phyloP scores from a whole-genome alignment of 139 green algal genomes.

The Tetratostichococcus sp. region DNA sequence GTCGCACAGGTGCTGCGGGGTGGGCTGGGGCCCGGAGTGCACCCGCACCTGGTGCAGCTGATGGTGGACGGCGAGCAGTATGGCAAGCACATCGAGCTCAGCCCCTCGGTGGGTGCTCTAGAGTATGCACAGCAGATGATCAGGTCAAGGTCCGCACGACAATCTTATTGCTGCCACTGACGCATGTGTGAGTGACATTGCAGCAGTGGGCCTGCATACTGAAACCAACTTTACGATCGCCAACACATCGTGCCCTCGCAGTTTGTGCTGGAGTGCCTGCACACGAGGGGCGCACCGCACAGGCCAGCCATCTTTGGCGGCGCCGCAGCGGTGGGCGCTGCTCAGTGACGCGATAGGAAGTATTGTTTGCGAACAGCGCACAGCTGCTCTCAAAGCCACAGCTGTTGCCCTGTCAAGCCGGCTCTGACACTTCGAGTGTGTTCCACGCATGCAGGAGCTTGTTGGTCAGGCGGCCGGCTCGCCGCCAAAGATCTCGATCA shows the following conservation, averaged over 20 bases:
- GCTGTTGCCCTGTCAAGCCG: no score
- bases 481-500: neutral
- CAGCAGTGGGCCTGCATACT: no score
- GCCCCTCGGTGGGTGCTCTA: neutral
- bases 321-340: neutral
- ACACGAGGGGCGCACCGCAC: neutral
- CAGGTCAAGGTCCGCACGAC: no score
- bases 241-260: neutral
- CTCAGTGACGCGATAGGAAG: no score
- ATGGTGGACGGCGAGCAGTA: neutral
- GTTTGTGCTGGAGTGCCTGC: slow-evolving; percentile 1
- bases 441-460: neutral
- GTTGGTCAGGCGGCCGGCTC: neutral
- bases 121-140: no score
- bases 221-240: no score
- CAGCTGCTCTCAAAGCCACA: no score
- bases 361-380: no score
- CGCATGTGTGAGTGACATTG: no score
- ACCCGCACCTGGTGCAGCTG: neutral
- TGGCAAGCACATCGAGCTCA: neutral
- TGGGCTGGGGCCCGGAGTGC: neutral
- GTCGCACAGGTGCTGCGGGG: neutral
- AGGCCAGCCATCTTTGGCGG: neutral
- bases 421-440: no score
- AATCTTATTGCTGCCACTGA: no score